Evolutionary conservation across 2,329 filamentous ascomycete species (phyloP).

Genomic region (Microcyclosporella mali): DNA sequence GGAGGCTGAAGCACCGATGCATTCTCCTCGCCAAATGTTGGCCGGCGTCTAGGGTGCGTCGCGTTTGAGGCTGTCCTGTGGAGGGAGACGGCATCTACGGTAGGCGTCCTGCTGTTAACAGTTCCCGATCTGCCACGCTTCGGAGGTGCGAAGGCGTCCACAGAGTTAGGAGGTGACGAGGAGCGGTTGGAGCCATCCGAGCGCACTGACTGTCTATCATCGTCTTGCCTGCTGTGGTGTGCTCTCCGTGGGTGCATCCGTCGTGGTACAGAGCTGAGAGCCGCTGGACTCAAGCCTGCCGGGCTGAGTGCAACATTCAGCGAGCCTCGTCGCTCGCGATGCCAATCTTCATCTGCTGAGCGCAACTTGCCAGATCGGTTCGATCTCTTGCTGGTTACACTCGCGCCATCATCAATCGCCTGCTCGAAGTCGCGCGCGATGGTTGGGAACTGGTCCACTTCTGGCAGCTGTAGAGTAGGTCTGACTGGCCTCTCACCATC

Average conservation of each 20-base stretch:
- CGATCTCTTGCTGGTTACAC: conserved; percentile 47
- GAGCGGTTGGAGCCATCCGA: conserved; percentile 46
- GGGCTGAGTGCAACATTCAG: conserved; percentile 26
- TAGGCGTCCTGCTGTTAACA: conserved; percentile 53
- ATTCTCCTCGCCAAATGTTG: conserved; percentile 54
- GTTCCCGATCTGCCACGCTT: conserved; percentile 71
- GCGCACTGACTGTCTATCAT: conserved; percentile 13
- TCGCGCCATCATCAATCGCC: conserved; percentile 74
- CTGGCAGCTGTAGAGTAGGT: conserved; percentile 39
- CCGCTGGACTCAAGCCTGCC: conserved; percentile 24
- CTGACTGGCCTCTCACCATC: conserved; percentile 39
- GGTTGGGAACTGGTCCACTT: conserved; percentile 38
- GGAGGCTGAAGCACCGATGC: conserved; percentile 37
- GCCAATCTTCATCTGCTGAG: conserved; percentile 30
- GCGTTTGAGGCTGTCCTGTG: conserved; percentile 65
- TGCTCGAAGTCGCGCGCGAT: conserved; percentile 76
- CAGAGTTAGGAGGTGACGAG: conserved; percentile 86
- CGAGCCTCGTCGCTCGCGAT: conserved; percentile 22
- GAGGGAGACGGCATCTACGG: conserved; percentile 53
- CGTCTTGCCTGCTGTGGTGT: conserved; percentile 21
- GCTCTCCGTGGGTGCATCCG: conserved; percentile 40
- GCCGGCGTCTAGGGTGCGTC: conserved; percentile 50
- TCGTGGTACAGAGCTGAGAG: conserved; percentile 22
- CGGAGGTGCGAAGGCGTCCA: conserved; percentile 92
- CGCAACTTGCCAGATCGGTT: conserved; percentile 39